phyloP scores from a whole-genome alignment of 495 filamentous ascomycete genomes.

The Penicillium diatomitis region DNA sequence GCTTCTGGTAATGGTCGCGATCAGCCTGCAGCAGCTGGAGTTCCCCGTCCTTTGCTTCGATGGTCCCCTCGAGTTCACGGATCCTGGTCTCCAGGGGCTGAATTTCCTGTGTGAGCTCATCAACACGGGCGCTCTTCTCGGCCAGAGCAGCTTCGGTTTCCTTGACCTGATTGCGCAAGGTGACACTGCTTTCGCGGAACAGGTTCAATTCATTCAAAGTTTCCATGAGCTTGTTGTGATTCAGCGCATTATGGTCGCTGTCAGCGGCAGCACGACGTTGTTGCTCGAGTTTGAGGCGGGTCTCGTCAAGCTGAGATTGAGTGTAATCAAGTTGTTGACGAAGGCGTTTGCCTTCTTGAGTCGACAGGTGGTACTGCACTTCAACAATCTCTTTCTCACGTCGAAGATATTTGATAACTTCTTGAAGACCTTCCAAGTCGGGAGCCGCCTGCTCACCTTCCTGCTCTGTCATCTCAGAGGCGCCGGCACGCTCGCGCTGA shows the following conservation, averaged over 20 bases:
- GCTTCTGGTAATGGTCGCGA: constrained; percentile 84
- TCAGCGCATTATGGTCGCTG: constrained; percentile 56
- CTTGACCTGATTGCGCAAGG: constrained; percentile 74
- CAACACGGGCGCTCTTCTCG: constrained; percentile 63
- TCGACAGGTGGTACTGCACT: constrained; percentile 80
- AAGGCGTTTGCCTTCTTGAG: constrained; percentile 75
- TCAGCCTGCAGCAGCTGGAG: constrained; percentile 77
- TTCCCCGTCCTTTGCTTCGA: constrained; percentile 73
- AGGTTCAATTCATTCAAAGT: constrained; percentile 91
- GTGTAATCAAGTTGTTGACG: constrained; percentile 85
- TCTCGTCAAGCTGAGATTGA: constrained; percentile 77
- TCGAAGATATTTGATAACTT: constrained; percentile 83
- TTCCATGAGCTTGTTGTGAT: constrained; percentile 81
- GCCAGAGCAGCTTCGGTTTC: constrained; percentile 64
- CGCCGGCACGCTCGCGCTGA: constrained; percentile 57
- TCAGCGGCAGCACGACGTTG: constrained; percentile 73
- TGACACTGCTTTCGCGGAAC: constrained; percentile 85
- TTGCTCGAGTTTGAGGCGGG: constrained; percentile 75
- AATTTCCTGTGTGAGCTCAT: constrained; percentile 64
- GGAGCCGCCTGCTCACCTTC: constrained; percentile 32
- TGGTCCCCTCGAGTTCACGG: constrained; percentile 68
- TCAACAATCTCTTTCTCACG: constrained; percentile 97
- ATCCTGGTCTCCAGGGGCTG: constrained; percentile 74
- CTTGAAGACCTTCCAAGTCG: constrained; percentile 65
- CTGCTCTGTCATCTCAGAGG: constrained; percentile 34